phyloP scores from a whole-genome alignment of 768 basidiomycete genomes.

The Russula ochroleuca region DNA sequence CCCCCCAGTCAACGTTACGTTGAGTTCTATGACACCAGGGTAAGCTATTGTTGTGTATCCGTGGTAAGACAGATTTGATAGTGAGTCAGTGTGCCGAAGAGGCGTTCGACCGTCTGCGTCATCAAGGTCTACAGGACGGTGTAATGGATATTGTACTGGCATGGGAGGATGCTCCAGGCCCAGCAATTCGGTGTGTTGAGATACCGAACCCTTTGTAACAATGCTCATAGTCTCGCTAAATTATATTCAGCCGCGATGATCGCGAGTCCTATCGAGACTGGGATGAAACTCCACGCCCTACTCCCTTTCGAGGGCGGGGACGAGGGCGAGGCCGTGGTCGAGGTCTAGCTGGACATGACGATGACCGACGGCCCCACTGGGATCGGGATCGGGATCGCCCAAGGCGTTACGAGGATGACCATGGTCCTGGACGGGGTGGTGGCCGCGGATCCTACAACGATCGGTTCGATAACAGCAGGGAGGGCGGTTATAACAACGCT shows the following conservation, averaged over 20 bases:
- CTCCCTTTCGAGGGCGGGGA: constrained; percentile 31
- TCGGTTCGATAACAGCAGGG: constrained; percentile 31
- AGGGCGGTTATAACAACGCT: constrained; percentile 26
- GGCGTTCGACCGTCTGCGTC: constrained; percentile 74
- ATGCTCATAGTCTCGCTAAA: background rate
- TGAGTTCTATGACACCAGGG: constrained; percentile 91
- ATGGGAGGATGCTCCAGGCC: constrained; percentile 63
- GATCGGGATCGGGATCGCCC: constrained; percentile 25
- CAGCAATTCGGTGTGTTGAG: constrained; percentile 33
- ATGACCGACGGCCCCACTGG: constrained; percentile 25
- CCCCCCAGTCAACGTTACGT: constrained; percentile 75
- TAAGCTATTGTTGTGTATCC: constrained; percentile 35
- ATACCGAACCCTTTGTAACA: constrained; percentile 10
- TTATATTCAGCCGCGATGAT: constrained; percentile 35
- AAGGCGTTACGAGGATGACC: constrained; percentile 36
- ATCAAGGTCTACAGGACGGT: constrained; percentile 77
- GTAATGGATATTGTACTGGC: constrained; percentile 83
- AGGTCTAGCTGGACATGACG: constrained; percentile 24
- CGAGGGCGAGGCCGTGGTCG: constrained; percentile 33
- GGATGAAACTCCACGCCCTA: constrained; percentile 31
- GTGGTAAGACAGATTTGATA: constrained; percentile 13
- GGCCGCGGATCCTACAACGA: constrained; percentile 41
- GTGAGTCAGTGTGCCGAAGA: constrained; percentile 61
- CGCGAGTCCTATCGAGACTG: constrained; percentile 32
- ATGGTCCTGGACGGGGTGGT: constrained; percentile 31